Evolutionary conservation across 2,329 filamentous ascomycete genomes (phyloP), one percentile per base, ranked within the genome.

Genomic region (Epicoccum nigrum): DNA sequence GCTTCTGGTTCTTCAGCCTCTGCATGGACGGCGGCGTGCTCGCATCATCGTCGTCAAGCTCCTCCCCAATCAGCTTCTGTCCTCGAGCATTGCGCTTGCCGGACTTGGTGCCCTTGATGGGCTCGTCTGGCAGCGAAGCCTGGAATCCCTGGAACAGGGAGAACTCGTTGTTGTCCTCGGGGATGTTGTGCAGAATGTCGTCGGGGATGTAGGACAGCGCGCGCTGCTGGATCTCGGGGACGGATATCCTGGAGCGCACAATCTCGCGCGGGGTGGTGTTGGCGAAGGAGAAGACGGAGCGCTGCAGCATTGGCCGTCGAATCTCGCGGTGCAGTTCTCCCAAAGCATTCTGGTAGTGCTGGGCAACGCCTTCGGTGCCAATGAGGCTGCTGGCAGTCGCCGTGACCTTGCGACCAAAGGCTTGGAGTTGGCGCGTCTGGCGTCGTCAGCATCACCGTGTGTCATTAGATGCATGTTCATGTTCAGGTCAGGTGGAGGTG

Each of bases 101-200:
- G 59, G 83, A 84, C 38, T 61, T 83, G 71, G 86, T 60, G 25
- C 30, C 41, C 8, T 32, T 45, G 68, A 73, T 46, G 77, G 62
- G 78, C 39, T 80, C 76, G 49, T 94, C 89, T 2, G 92, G 92
- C 56, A 96, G 81, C 58, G 86, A 92, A 39, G 93, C 94, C 76
- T 96, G 87, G 74, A 99, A 99, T 60, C 94, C 94, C 74, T 99
- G 90, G 73, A 99, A 97, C 35, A 99, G 81, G 32, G 92, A 97
- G 77, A 96, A 99, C 13, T 86, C 80, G 74, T 90, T 95, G 17
- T 87, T 86, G 69, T 88, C 83, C 54, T 96, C 91, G 62, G 94
- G 94, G 42, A 97, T 93, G 71, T 96, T 92, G 60, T 81, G 80
- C 38, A 99, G 84, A 62, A 99, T 83, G 56, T 97, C 92, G 75